phyloP scores from a whole-genome alignment of 129 eudicot genomes.

The Silybum marianum region DNA sequence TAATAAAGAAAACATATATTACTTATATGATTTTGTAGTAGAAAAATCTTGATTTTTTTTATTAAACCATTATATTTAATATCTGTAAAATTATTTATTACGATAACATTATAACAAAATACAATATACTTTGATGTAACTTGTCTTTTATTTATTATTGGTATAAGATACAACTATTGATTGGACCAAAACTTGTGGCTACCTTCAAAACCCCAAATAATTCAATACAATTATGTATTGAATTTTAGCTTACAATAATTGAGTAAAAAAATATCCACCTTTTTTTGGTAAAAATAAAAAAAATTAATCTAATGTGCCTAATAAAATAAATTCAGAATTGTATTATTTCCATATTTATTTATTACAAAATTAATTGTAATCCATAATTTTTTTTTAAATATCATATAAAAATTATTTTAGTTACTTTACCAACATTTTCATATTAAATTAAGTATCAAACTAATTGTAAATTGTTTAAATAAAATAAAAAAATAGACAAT shows the following conservation, averaged over 20 bases:
- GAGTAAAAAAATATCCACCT: background rate
- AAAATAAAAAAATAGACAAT: background rate
- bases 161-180: background rate
- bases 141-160: background rate
- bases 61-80: no score
- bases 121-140: background rate
- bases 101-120: background rate
- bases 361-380: background rate
- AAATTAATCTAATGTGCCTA: background rate
- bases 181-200: conserved; percentile 7
- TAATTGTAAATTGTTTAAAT: background rate
- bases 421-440: background rate
- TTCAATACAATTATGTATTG: background rate
- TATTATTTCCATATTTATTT: background rate
- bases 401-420: background rate
- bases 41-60: no score
- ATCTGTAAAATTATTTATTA: no score
- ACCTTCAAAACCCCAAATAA: conserved; percentile 9
- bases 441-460: background rate
- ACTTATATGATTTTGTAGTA: no score
- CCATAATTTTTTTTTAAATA: background rate
- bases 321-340: background rate
- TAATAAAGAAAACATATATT: no score
- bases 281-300: background rate
- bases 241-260: background rate